These are phyloP conservation scores for Colletotrichum musicola DNA, from an alignment of 2,329 filamentous ascomycete species.

Conservation along the genomic window DNA sequence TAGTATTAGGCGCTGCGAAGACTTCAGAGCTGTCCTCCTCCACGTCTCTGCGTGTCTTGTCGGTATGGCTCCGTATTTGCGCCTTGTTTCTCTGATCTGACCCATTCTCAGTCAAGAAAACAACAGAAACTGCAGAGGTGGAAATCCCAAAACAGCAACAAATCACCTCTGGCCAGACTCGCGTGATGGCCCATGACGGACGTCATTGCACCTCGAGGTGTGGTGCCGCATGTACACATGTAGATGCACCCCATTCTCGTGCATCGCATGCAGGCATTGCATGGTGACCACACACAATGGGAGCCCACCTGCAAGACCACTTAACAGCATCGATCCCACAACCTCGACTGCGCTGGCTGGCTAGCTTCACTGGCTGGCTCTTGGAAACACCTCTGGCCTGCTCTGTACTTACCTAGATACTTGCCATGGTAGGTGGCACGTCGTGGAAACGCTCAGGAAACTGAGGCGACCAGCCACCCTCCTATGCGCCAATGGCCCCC, in stretches of 20 bases:
- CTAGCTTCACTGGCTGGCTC: not conserved
- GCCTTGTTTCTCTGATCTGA: no score
- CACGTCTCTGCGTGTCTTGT: not conserved
- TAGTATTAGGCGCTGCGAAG: no score
- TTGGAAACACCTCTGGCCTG: no score
- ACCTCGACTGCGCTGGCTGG: slow-evolving; percentile 1
- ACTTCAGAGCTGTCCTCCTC: not conserved
- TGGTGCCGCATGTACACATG: slow-evolving; percentile 15
- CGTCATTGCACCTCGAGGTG: slow-evolving; percentile 34
- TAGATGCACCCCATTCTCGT: slow-evolving; percentile 31
- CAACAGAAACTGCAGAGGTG: not conserved
- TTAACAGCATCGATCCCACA: slow-evolving; percentile 8
- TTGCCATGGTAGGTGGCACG: no score
- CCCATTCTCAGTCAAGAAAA: not conserved
- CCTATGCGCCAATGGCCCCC: slow-evolving; percentile 9
- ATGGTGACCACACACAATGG: slow-evolving; percentile 14
- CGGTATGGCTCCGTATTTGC: not conserved
- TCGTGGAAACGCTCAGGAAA: no score
- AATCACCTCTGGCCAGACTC: slow-evolving; percentile 19
- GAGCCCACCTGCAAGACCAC: slow-evolving; percentile 13
- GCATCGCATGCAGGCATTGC: slow-evolving; percentile 36
- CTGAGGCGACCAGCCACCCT: no score
- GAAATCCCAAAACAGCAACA: slow-evolving; percentile 7
- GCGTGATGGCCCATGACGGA: slow-evolving; percentile 34
- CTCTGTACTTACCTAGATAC: no score